Evolutionary conservation across 768 basidiomycete genomes (phyloP).

Genomic region (Holtermanniella nyarrowii): DNA sequence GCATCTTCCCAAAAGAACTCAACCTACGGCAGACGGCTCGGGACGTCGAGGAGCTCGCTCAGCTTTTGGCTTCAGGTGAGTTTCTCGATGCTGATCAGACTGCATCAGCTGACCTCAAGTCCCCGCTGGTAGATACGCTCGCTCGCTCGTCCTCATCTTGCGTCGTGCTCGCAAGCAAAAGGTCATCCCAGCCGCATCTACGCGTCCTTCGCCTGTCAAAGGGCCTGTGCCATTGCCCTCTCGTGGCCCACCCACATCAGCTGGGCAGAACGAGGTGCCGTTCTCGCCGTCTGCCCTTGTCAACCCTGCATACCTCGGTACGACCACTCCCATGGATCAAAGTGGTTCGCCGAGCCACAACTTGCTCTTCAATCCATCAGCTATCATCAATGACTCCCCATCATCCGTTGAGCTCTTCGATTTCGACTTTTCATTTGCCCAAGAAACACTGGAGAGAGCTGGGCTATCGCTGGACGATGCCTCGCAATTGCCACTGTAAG

Average conservation of each 20-base stretch:
- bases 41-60: constrained; percentile 67
- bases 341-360: constrained; percentile 4
- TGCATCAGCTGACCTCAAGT: too few species aligned
- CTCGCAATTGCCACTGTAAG: constrained; percentile 37
- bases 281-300: constrained; percentile 32
- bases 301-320: constrained; percentile 19
- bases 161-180: constrained; percentile 46
- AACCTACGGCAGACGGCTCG: constrained; percentile 61
- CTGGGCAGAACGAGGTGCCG: constrained; percentile 1
- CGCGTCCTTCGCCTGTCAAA: constrained; percentile 28
- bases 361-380: constrained; percentile 10
- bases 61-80: constrained; percentile 68
- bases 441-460: constrained; percentile 33
- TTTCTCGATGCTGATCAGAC: constrained; percentile 1
- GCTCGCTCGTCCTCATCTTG: constrained; percentile 80
- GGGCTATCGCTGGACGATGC: constrained; percentile 29
- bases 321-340: constrained; percentile 7
- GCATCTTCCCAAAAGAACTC: constrained; percentile 80
- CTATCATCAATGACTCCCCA: constrained; percentile 33
- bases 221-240: constrained; percentile 8
- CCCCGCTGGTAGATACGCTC: constrained; percentile 83
- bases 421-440: constrained; percentile 36
- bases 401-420: constrained; percentile 29
- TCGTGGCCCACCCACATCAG: too few species aligned
- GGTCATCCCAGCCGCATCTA: constrained; percentile 39